These are phyloP conservation scores for Waltiozyma sp. DNA, from an alignment of 1,139 yeast genomes.

Conservation along the genomic window DNA sequence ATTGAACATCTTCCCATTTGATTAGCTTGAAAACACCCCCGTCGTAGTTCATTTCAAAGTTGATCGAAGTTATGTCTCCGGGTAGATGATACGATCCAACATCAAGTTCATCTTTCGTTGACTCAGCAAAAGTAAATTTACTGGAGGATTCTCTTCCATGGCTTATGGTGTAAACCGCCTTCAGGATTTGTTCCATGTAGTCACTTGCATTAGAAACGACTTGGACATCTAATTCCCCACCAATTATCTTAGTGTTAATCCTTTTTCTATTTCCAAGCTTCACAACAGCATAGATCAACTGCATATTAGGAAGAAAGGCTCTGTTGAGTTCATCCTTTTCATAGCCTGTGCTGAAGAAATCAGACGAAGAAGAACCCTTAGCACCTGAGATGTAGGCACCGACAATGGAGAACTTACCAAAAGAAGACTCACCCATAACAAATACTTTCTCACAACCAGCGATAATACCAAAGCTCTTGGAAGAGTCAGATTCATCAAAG, in stretches of 20 bases:
- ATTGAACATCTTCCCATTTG: constrained; percentile 29
- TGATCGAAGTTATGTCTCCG: constrained; percentile 32
- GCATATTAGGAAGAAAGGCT: constrained; percentile 59
- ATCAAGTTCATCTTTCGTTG: background rate
- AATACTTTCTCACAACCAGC: constrained; percentile 65
- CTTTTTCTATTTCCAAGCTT: constrained; percentile 24
- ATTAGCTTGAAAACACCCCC: constrained; percentile 56
- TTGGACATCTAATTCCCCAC: constrained; percentile 59
- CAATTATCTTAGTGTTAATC: constrained; percentile 38
- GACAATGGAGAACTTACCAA: constrained; percentile 55
- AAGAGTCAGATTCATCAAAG: constrained; percentile 27
- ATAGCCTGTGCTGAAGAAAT: constrained; percentile 37
- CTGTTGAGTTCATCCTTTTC: constrained; percentile 42
- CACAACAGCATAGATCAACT: constrained; percentile 40
- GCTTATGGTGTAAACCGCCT: constrained; percentile 36
- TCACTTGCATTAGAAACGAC: constrained; percentile 42
- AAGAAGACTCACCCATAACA: constrained; percentile 46
- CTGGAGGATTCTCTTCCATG: constrained; percentile 17
- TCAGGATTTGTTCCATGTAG: constrained; percentile 34
- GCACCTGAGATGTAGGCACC: constrained; percentile 61
- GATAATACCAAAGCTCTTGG: constrained; percentile 39
- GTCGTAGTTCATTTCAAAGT: constrained; percentile 46
- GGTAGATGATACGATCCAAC: constrained; percentile 16
- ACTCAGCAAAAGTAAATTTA: background rate
- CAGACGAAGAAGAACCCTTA: constrained; percentile 41